These are phyloP conservation scores for Leonotis leonurus DNA, from an alignment of 257 asterid species.

Conservation along the genomic window DNA sequence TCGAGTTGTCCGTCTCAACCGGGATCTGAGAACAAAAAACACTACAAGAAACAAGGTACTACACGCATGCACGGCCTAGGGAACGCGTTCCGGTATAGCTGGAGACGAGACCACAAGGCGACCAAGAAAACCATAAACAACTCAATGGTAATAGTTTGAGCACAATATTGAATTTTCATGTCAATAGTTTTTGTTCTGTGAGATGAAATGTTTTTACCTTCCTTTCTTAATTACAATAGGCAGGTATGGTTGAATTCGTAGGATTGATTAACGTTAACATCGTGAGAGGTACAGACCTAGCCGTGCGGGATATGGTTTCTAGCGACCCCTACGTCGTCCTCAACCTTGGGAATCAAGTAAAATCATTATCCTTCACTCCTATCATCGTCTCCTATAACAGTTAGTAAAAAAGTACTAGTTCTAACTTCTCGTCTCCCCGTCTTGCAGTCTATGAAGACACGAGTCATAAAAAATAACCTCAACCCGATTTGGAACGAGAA, in stretches of 20 bases:
- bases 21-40: conserved; percentile 37
- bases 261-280: conserved; percentile 80
- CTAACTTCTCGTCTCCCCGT: too few relatives aligned
- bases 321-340: conserved; percentile 91
- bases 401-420: not conserved
- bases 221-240: conserved; percentile 37
- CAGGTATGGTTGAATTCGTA: conserved; percentile 93
- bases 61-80: conserved; percentile 61
- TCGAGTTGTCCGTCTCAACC: conserved; percentile 27
- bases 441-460: conserved; percentile 73
- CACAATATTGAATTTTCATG: too few relatives aligned
- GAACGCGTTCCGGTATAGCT: conserved; percentile 65
- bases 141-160: conserved; percentile 73
- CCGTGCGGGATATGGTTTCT: conserved; percentile 76
- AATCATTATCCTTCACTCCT: not conserved
- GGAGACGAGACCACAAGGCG: conserved; percentile 57
- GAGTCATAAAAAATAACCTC: conserved; percentile 82
- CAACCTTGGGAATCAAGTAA: conserved; percentile 80
- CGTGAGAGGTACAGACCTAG: conserved; percentile 81
- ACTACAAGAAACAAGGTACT: conserved; percentile 41
- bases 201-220: conserved; percentile 14
- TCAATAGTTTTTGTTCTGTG: too few relatives aligned
- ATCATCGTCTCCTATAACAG: not conserved
- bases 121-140: conserved; percentile 37
- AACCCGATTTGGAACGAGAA: conserved; percentile 95